Evolutionary conservation across 2,329 filamentous ascomycete genomes (phyloP).

Genomic region (Ophiostoma montium): DNA sequence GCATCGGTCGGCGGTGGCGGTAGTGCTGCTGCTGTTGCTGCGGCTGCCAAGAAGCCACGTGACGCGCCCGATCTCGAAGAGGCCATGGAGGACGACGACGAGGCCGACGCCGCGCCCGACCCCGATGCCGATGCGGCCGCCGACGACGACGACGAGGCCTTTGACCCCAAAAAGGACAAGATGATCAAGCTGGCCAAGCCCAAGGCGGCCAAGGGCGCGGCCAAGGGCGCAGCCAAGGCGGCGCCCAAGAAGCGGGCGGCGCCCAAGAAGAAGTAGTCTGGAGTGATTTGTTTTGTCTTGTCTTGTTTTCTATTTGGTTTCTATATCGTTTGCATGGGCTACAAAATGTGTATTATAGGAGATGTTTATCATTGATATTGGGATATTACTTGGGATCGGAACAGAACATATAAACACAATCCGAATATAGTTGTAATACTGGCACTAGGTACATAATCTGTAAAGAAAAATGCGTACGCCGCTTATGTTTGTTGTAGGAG

Average conservation of each 20-base stretch:
- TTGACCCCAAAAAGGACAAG: conserved; percentile 88
- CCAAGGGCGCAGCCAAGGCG: conserved; percentile 28
- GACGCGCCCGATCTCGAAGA: conserved; percentile 91
- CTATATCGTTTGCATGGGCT: no score
- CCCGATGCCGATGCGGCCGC: conserved; percentile 60
- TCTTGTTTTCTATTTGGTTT: neutral
- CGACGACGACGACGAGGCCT: conserved; percentile 60
- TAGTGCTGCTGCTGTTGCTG: conserved; percentile 48
- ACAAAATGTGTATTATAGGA: no score
- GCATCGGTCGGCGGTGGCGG: conserved; percentile 50
- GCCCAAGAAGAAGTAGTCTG: conserved; percentile 19
- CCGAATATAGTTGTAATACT: no score
- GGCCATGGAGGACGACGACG: conserved; percentile 82
- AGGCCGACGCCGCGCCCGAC: conserved; percentile 41
- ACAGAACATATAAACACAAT: no score
- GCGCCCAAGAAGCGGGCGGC: conserved; percentile 1
- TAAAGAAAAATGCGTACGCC: no score
- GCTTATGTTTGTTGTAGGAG: no score
- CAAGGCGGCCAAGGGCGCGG: conserved; percentile 26
- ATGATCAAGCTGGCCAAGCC: conserved; percentile 87
- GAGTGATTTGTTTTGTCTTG: no score
- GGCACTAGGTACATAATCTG: no score
- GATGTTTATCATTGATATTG: no score
- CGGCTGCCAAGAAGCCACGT: conserved; percentile 38
- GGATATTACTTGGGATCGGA: no score